Base-by-base conservation (phyloP, 768 basidiomycete species). In the Phlebiopsis flavidoalba region DNA sequence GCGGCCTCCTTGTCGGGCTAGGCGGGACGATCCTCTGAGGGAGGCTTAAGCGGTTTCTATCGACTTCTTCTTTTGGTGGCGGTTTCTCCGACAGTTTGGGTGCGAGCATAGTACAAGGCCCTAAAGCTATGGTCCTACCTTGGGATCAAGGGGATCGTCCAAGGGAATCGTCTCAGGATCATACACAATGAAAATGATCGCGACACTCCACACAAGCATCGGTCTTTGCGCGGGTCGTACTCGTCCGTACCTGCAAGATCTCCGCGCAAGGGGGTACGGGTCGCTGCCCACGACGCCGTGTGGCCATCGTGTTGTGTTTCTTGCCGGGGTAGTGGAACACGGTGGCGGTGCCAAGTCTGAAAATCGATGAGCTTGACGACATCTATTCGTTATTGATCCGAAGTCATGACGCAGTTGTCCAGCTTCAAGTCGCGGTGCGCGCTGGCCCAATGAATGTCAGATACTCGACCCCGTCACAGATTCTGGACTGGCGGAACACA, bases 341-440 rank as follows among this genome's bases (percentile, higher is more conserved):
- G 64, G 95, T 95, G n/a, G 97, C 97, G 5, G 97, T 99, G 56
- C 97, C 97, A 76, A n/a, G n/a, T n/a, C n/a, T n/a, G n/a, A n/a
- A 99, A 99, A 75, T 99, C 97, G 76, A 99, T 99, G 65, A 99
- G 83, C 73, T 99, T 99, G 79, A 99, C 93, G 66, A 97, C n/a
- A n/a, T n/a, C n/a, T n/a, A n/a, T n/a, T n/a, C n/a, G n/a, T n/a
- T 84, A 70, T 98, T 94, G n/a, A 70, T 89, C 82, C 3, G 79
- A 79, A n/a, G 91, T 96, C 93, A 99, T 97, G 77, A 99, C 97
- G 74, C 97, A 98, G 73, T 99, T 99, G 79, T 99, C 97, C 62
- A 99, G 89, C 75, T 99, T 99, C 76, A 99, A 86, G 74, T 99
- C 97, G 49, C 97, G 92, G 71, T 99, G 97, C 5, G 97, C 97